phyloP scores from a whole-genome alignment of 768 basidiomycete genomes.

The Leccinum fibrillosum region DNA sequence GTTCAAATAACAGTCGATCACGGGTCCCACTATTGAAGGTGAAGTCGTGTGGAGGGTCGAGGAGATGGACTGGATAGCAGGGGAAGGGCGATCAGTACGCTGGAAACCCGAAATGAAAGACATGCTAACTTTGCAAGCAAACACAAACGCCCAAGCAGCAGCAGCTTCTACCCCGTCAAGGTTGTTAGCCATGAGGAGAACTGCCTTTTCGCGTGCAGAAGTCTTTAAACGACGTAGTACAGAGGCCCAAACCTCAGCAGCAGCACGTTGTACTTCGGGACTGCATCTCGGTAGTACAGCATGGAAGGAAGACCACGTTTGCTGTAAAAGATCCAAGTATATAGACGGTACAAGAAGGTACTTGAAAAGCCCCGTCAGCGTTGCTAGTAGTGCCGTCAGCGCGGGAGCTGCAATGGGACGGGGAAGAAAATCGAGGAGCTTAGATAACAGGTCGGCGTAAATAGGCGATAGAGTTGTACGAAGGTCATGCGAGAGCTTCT shows the following conservation, averaged over 20 bases:
- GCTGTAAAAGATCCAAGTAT: slow-evolving; percentile 47
- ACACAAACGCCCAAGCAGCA: slow-evolving; percentile 71
- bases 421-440: slow-evolving; percentile 55
- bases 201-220: slow-evolving; percentile 51
- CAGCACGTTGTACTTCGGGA: slow-evolving; percentile 69
- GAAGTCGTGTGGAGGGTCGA: slow-evolving; percentile 79
- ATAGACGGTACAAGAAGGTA: slow-evolving; percentile 66
- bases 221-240: slow-evolving; percentile 70
- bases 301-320: slow-evolving; percentile 58
- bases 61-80: slow-evolving; percentile 60
- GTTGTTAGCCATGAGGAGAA: slow-evolving; percentile 51
- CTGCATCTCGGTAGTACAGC: slow-evolving; percentile 54
- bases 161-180: slow-evolving; percentile 56
- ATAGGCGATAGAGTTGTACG: slow-evolving; percentile 66
- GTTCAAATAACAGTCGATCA: slow-evolving; percentile 55
- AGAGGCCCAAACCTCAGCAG: slow-evolving; percentile 87
- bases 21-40: slow-evolving; percentile 53
- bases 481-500: slow-evolving; percentile 77
- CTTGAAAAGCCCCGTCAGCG: slow-evolving; percentile 68
- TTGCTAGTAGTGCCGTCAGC: slow-evolving; percentile 62
- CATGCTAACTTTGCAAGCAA: slow-evolving; percentile 66
- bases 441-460: slow-evolving; percentile 41
- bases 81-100: background rate
- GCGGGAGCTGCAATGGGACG: slow-evolving; percentile 55
- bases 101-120: background rate